Base-by-base conservation (phyloP, 2,329 filamentous ascomycete genomes). In the Karstenula rhodostoma region DNA sequence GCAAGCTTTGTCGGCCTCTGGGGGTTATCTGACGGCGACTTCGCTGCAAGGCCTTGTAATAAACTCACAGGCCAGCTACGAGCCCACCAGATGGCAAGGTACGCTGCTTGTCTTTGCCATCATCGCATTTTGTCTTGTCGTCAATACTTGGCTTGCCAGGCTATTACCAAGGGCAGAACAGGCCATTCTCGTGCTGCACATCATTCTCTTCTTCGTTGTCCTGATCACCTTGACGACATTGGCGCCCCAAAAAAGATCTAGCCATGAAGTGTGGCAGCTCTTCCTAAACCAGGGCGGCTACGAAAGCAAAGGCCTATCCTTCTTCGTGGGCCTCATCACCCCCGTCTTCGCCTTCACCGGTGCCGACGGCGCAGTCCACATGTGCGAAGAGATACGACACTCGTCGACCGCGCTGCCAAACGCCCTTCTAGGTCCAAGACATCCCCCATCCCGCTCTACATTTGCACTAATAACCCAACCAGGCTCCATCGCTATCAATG, bases 161-260 rank as follows among this genome's bases (percentile, higher is more conserved):
- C 60, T 77, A 1, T 70, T 85, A 1, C 81, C 81, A 0, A 67
- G 76, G 13, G 65, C 83, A 35, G 83, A 85, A 64, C 77, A 77
- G 1, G 58, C 79, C 10, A 73, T 82, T 19, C 70, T 84, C 5
- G 69, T 80, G 12, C 60, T 85, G 1, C 82, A 85, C 57, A 69
- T 84, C 19, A 61, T 78, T 9, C 81, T 82, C 3, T 81, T 84
- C 62, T 77, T 84, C 50, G 80, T 77, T 1, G 78, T 84, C 53
- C 65, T 85, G 12, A 78, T 83, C 12, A 73, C 80, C 3, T 67
- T 84, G 2, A 77, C 77, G 59, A 75, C 78, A 4, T 71, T 80
- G 64, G 77, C 79, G 1, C 77, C 80, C 1, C 73, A 73, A 17
- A 73, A 73, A 9, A 68, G 69, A 4, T 67, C 78, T 4, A 47